Percentiles rank a stretch among this genome's conserved stretches.
These are phyloP conservation scores for Saturnispora hagleri DNA, from an alignment of 805 yeast species.

Conservation along the genomic window DNA sequence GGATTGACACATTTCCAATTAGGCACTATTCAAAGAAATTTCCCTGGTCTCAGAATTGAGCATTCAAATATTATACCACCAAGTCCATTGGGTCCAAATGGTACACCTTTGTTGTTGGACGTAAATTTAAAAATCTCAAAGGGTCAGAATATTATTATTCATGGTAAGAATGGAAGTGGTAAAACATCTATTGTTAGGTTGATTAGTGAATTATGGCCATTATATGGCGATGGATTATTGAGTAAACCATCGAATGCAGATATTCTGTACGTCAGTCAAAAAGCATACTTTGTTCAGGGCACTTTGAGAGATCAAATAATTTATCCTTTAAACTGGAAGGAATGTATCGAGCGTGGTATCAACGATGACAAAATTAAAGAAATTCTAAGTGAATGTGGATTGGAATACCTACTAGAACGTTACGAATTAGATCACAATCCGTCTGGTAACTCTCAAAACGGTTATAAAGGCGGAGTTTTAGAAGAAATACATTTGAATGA, in stretches of 20 bases:
- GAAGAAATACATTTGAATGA: constrained; percentile 24
- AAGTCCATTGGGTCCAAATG: constrained; percentile 45
- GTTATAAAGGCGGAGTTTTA: constrained; percentile 11
- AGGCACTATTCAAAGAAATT: constrained; percentile 75
- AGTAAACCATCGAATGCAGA: constrained; percentile 68
- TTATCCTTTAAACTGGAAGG: constrained; percentile 72
- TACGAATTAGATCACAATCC: constrained; percentile 41
- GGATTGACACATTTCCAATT: constrained; percentile 5
- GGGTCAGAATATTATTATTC: constrained; percentile 63
- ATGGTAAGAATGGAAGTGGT: constrained; percentile 87
- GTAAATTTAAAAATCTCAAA: constrained; percentile 52
- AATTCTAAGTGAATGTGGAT: constrained; percentile 64
- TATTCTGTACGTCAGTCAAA: constrained; percentile 74
- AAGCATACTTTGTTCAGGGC: constrained; percentile 72
- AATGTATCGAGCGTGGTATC: constrained; percentile 63
- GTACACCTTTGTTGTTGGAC: constrained; percentile 51
- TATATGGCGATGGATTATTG: constrained; percentile 62
- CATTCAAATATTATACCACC: constrained; percentile 79
- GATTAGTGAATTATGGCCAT: constrained; percentile 87
- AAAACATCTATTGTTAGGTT: constrained; percentile 80
- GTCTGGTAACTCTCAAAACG: constrained; percentile 7
- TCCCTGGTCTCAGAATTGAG: constrained; percentile 74
- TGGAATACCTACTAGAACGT: constrained; percentile 71
- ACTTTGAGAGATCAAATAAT: constrained; percentile 86
- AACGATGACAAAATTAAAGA: constrained; percentile 61